Conservation (phyloP, 2,329 filamentous ascomycete genomes). For the Calonectria ilicicola region DNA sequence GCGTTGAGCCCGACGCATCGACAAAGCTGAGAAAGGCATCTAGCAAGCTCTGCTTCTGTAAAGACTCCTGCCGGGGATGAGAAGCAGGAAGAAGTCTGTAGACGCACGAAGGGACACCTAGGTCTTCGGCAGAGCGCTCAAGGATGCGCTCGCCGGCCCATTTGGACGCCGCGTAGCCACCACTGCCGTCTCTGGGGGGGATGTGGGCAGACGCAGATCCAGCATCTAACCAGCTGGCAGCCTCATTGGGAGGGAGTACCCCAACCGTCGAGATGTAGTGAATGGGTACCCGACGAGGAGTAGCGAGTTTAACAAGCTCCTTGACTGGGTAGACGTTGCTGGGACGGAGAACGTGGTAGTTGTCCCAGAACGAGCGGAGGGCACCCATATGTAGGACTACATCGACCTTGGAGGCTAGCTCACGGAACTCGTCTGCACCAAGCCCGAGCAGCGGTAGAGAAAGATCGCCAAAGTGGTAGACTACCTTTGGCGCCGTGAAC, state of each 20-base stretch:
- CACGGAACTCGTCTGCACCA: slow-evolving; percentile 34
- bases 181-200: background rate
- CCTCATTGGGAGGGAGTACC: slow-evolving; percentile 11
- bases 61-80: no score
- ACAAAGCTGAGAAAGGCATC: no score
- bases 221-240: background rate
- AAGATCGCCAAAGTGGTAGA: background rate
- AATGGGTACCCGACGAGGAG: slow-evolving; percentile 43
- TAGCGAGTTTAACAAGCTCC: slow-evolving; percentile 41
- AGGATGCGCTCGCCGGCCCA: slow-evolving; percentile 39
- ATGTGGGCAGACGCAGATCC: background rate
- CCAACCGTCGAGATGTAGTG: slow-evolving; percentile 52
- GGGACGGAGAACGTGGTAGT: slow-evolving; percentile 42
- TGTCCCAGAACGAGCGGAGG: slow-evolving; percentile 47
- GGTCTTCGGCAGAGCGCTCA: no score
- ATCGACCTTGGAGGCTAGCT: slow-evolving; percentile 48
- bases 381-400: slow-evolving; percentile 65
- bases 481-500: background rate
- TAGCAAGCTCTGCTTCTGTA: no score
- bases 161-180: slow-evolving; percentile 49
- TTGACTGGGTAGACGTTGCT: slow-evolving; percentile 47
- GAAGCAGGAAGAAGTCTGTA: no score
- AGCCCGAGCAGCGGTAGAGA: background rate
- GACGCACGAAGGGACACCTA: no score
- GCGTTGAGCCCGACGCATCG: no score